Evolutionary conservation across 1,284 basidiomycete species (phyloP).

Genomic region (Pseudozyma pruni): DNA sequence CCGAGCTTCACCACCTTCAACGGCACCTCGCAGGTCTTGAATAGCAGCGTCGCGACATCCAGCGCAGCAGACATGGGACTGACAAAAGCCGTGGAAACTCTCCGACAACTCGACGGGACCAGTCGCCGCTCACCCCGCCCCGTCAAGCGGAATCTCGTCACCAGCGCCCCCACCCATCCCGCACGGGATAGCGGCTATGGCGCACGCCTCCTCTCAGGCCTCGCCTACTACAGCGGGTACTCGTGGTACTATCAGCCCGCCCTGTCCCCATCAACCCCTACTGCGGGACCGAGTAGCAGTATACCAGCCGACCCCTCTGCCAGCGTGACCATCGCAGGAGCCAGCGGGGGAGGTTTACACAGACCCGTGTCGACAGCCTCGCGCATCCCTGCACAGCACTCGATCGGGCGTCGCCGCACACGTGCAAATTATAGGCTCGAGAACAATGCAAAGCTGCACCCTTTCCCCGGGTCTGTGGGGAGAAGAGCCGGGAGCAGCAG

Average conservation of each 20-base stretch:
- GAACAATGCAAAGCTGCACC: slow-evolving; percentile 41
- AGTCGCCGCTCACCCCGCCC: slow-evolving; percentile 6
- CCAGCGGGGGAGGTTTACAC: slow-evolving; percentile 3
- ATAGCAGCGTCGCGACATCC: slow-evolving; percentile 19
- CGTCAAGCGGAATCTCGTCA: slow-evolving; percentile 16
- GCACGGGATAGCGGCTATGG: slow-evolving; percentile 15
- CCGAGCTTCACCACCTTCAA: slow-evolving; percentile 10
- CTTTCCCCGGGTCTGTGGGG: slow-evolving; percentile 26
- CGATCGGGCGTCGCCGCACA: slow-evolving; percentile 16
- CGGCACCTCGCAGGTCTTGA: slow-evolving; percentile 6
- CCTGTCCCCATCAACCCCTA: neutral
- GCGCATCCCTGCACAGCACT: slow-evolving; percentile 21
- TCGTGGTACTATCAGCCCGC: slow-evolving; percentile 17
- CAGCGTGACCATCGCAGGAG: neutral
- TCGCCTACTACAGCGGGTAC: slow-evolving; percentile 34
- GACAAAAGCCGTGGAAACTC: slow-evolving; percentile 19
- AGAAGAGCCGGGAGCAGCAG: neutral
- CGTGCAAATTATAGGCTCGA: slow-evolving; percentile 36
- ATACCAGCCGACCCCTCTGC: no score
- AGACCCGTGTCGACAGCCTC: slow-evolving; percentile 7
- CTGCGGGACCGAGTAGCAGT: neutral
- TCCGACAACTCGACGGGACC: slow-evolving; percentile 21
- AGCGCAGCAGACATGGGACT: no score
- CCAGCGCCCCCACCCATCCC: slow-evolving; percentile 1
- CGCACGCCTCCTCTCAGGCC: slow-evolving; percentile 8